A percentile compares a stretch with the other conserved stretches of the same genome.
Evolutionary conservation across 2,329 filamentous ascomycete species (phyloP).

Genomic region (Colletotrichum truncatum): DNA sequence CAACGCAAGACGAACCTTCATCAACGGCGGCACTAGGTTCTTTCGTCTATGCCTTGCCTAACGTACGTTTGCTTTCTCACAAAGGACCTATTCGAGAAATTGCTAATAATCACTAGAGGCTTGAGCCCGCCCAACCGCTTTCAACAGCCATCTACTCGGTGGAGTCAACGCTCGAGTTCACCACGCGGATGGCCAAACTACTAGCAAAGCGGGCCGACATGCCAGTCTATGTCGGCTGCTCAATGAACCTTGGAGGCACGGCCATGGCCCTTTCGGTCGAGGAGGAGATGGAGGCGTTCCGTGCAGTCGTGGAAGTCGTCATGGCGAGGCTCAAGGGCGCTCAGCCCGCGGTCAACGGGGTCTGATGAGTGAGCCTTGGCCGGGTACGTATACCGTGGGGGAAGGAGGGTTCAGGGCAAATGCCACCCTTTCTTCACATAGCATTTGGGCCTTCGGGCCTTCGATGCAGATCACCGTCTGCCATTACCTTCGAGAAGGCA

Average conservation of each 20-base stretch:
- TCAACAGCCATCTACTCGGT: slow-evolving; percentile 83
- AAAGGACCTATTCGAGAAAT: neutral
- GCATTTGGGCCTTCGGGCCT: neutral
- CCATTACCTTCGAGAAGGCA: neutral
- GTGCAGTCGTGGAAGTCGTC: slow-evolving; percentile 76
- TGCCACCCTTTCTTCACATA: no score
- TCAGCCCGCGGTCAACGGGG: slow-evolving; percentile 36
- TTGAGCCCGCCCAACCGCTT: slow-evolving; percentile 69
- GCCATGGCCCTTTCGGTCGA: slow-evolving; percentile 84
- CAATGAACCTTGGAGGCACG: slow-evolving; percentile 78
- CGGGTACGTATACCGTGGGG: neutral
- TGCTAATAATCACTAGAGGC: slow-evolving; percentile 47
- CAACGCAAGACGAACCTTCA: slow-evolving; percentile 60
- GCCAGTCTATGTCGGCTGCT: slow-evolving; percentile 92
- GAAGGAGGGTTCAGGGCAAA: no score
- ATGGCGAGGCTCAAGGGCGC: slow-evolving; percentile 57
- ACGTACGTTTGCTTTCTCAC: slow-evolving; percentile 65
- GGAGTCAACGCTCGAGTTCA: slow-evolving; percentile 84
- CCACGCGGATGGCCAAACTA: slow-evolving; percentile 84
- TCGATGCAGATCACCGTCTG: neutral
- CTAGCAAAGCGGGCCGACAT: slow-evolving; percentile 76
- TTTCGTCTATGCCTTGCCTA: slow-evolving; percentile 92
- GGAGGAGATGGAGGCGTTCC: slow-evolving; percentile 93
- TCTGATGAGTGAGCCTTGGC: neutral
- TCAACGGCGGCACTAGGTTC: slow-evolving; percentile 75